Base-by-base conservation (phyloP, 257 asterid species). In the Euphrasia confusa region DNA sequence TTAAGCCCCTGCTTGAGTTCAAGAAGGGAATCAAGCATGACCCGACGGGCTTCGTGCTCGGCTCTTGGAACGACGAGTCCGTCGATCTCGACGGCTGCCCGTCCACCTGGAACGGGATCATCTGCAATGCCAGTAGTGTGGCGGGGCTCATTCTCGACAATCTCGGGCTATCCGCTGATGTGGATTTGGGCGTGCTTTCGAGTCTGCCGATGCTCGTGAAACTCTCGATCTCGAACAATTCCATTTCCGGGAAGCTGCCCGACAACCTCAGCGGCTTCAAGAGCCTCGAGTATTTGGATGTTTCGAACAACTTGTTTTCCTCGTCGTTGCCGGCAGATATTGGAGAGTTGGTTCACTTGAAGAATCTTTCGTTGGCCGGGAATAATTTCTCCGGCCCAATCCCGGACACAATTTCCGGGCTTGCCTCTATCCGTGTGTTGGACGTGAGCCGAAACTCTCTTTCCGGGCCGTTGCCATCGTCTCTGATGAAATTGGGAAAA, bases 221-320 rank as follows among this genome's bases (percentile, higher is more conserved):
- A 50, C 55, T 50, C 21, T 50, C 55, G 18, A 50, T 50, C 18
- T 50, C 55, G 11, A 50, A 50, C 55, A 50, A 50, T 50, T 50
- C 55, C 24, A 50, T 50, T 50, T 50, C 55, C 10, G 55, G 55
- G 21, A 50, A 17, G 55, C 18, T 50, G 18, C 55, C 55, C 10
- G 55, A 50, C 55, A 50, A 50, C 7, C 26, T 50, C 3, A 8
- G 55, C 55, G 8, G 27, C 9, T 50, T 50, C 27, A n/a, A 50
- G 21, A 50, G 55, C 55, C 55, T 50, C 27, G 55, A 50, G 55
- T 50, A 50, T n/a, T 15, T 50, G 55, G 55, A 50, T 14, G 18
- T 50, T 50, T 50, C 55, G 2, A 50, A 50, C 55, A 50, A 50
- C 55, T 50, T 50, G 55, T 50, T 50, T 50, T 50, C 10, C 26